Evolutionary conservation across 345 rosid species (phyloP).

Genomic region (Eucalyptus tenuipes): DNA sequence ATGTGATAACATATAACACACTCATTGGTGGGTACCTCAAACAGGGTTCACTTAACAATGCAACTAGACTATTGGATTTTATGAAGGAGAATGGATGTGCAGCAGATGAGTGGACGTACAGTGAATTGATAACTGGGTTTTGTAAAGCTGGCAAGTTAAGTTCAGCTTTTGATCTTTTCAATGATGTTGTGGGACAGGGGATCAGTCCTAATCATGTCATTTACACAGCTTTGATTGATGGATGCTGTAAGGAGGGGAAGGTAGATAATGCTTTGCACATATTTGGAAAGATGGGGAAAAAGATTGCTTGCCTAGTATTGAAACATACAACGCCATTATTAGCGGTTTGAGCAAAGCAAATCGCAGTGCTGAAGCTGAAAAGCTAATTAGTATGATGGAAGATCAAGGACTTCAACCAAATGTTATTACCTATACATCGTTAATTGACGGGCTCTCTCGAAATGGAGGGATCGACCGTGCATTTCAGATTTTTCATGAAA

Average conservation of each 20-base stretch:
- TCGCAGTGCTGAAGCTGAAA: slow-evolving; percentile 24
- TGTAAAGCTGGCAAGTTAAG: slow-evolving; percentile 37
- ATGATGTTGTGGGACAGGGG: slow-evolving; percentile 30
- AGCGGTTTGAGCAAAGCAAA: slow-evolving; percentile 29
- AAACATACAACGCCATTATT: slow-evolving; percentile 42
- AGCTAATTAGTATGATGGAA: slow-evolving; percentile 22
- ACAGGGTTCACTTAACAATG: slow-evolving; percentile 25
- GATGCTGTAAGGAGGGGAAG: slow-evolving; percentile 43
- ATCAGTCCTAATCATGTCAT: slow-evolving; percentile 31
- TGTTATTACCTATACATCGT: slow-evolving; percentile 44
- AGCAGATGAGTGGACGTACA: slow-evolving; percentile 52
- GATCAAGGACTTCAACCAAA: slow-evolving; percentile 32
- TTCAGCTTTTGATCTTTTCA: slow-evolving; percentile 21
- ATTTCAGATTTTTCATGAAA: slow-evolving; percentile 33
- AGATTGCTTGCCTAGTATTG: slow-evolving; percentile 21
- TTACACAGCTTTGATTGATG: slow-evolving; percentile 54
- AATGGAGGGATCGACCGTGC: slow-evolving; percentile 27
- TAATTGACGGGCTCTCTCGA: slow-evolving; percentile 39
- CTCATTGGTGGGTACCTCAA: slow-evolving; percentile 30
- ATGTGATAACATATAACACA: slow-evolving; percentile 36
- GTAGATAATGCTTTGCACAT: slow-evolving; percentile 35
- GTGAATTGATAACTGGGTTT: slow-evolving; percentile 51
- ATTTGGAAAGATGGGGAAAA: slow-evolving; percentile 33
- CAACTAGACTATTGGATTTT: slow-evolving; percentile 29
- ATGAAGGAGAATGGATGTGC: slow-evolving; percentile 27